Evolutionary conservation across 148 eudicot genomes (phyloP).

Genomic region (Amaranthus cruentus): DNA sequence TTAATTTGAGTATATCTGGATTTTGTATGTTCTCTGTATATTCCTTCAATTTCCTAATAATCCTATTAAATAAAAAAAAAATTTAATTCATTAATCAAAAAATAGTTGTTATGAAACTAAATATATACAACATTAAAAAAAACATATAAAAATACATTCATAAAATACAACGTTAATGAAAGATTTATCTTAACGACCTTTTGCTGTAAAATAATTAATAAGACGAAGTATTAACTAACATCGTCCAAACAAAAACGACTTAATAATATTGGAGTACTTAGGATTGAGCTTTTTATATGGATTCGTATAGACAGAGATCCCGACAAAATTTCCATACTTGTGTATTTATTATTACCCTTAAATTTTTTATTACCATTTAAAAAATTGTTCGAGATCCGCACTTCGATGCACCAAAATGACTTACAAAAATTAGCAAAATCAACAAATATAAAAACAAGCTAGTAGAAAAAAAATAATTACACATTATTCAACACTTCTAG

Average conservation of each 20-base stretch:
- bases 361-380: too few species aligned
- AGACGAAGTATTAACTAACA: too few species aligned
- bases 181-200: neutral
- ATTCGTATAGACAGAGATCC: too few species aligned
- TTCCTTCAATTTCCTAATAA: slow-evolving; percentile 5
- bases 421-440: neutral
- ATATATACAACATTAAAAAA: neutral
- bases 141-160: neutral
- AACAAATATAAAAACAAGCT: neutral
- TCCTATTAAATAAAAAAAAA: neutral
- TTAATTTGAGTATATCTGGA: slow-evolving; percentile 1
- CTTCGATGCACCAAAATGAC: neutral
- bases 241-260: too few species aligned
- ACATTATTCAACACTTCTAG: neutral
- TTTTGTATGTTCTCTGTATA: neutral
- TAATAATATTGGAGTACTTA: too few species aligned
- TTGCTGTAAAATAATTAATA: too few species aligned
- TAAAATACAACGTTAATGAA: too few species aligned
- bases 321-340: too few species aligned
- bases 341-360: too few species aligned
- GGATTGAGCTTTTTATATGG: too few species aligned
- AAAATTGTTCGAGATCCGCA: too few species aligned
- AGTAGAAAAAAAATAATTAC: neutral
- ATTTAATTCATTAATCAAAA: neutral
- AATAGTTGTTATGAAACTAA: neutral